Conservation (phyloP, 2,329 filamentous ascomycete genomes). For the Nigrospora osmanthi region DNA sequence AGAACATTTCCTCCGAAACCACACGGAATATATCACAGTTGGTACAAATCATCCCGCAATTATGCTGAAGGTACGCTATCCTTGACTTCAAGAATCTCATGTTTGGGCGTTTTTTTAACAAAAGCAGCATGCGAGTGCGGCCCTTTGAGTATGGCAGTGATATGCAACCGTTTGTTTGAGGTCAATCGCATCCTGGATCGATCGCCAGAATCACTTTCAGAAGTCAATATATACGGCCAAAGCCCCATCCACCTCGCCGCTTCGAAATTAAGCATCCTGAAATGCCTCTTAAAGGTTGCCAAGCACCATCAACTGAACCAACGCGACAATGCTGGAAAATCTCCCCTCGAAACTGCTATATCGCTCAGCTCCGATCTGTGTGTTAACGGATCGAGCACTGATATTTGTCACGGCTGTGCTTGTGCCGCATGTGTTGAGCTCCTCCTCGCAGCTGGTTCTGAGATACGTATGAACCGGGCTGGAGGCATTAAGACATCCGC, state of each 20-base stretch:
- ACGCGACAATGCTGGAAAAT: not conserved
- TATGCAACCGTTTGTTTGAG: not conserved
- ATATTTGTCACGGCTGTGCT: not conserved
- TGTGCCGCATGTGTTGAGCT: not conserved
- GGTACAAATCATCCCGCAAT: not conserved
- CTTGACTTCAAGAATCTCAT: not conserved
- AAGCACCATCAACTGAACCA: not conserved
- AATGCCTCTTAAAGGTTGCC: not conserved
- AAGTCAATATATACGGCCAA: not conserved
- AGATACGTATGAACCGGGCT: not conserved
- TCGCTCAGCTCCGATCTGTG: not conserved
- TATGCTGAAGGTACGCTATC: constrained; percentile 1
- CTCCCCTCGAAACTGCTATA: not conserved
- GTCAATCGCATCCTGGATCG: not conserved
- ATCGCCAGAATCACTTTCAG: not conserved
- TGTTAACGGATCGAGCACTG: not conserved
- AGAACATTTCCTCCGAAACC: not conserved
- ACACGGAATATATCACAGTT: not conserved
- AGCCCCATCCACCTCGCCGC: constrained; percentile 1
- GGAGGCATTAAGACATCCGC: not conserved
- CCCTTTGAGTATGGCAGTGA: constrained; percentile 2
- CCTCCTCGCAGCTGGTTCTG: not conserved
- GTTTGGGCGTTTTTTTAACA: not conserved
- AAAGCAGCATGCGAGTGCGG: constrained; percentile 1
- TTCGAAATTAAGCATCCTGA: not conserved